Evolutionary conservation across 139 green algal genomes (phyloP).

Genomic region (Micromonas pusilla): DNA sequence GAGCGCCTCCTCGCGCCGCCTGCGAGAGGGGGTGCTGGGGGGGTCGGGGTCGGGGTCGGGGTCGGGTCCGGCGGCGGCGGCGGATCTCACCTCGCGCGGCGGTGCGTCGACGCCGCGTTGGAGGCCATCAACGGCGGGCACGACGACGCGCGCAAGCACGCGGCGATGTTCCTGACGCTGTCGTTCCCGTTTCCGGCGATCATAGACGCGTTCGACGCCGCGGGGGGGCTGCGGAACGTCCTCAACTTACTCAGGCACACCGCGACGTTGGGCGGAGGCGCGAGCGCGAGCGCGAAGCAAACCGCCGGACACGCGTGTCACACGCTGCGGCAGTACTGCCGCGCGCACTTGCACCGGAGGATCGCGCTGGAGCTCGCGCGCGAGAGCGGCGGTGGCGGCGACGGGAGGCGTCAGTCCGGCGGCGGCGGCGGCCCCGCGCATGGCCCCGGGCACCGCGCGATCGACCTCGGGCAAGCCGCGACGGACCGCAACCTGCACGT

Average conservation of each 20-base stretch:
- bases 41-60: slow-evolving; percentile 37
- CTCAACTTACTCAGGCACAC: slow-evolving; percentile 43
- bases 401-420: neutral
- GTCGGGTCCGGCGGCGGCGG: slow-evolving; percentile 46
- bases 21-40: neutral
- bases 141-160: slow-evolving; percentile 42
- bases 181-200: slow-evolving; percentile 49
- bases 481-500: neutral
- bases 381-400: neutral
- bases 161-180: slow-evolving; percentile 51
- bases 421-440: neutral
- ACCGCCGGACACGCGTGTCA: slow-evolving; percentile 43
- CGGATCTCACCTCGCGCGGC: neutral
- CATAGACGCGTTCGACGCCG: slow-evolving; percentile 49
- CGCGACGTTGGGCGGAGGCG: slow-evolving; percentile 7
- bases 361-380: slow-evolving; percentile 27
- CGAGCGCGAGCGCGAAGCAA: neutral
- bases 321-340: slow-evolving; percentile 55
- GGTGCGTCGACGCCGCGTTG: slow-evolving; percentile 19
- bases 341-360: slow-evolving; percentile 50
- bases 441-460: slow-evolving; percentile 29
- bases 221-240: slow-evolving; percentile 41
- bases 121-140: neutral
- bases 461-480: slow-evolving; percentile 39
- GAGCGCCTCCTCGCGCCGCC: slow-evolving; percentile 51